Evolutionary conservation across 2,329 filamentous ascomycete genomes (phyloP).

Genomic region (Neofusicoccum ribis): DNA sequence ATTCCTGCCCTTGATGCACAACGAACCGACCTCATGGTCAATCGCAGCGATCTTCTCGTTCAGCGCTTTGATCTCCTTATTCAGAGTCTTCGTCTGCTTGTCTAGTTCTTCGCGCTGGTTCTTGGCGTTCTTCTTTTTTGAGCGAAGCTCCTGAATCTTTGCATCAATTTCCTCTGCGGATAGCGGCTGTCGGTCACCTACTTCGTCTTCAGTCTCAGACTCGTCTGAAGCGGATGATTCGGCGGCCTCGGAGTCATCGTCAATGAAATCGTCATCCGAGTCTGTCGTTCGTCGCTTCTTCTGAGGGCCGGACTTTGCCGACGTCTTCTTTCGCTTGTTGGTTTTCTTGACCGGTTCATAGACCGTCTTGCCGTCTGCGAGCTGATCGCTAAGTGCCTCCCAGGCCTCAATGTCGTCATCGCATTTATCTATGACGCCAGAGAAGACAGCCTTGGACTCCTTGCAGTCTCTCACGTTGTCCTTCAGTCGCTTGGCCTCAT

Average conservation of each 20-base stretch:
- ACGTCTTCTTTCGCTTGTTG: slow-evolving; percentile 40
- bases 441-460: slow-evolving; percentile 38
- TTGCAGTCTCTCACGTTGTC: slow-evolving; percentile 30
- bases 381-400: slow-evolving; percentile 41
- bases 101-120: slow-evolving; percentile 31
- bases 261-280: slow-evolving; percentile 26
- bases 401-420: slow-evolving; percentile 49
- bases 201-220: slow-evolving; percentile 25
- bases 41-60: slow-evolving; percentile 34
- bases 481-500: slow-evolving; percentile 25
- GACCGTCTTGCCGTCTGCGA: slow-evolving; percentile 45
- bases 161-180: slow-evolving; percentile 41
- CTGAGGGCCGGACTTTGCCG: slow-evolving; percentile 1
- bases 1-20: slow-evolving; percentile 59
- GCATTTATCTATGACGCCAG: slow-evolving; percentile 35
- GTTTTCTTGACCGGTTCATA: slow-evolving; percentile 34
- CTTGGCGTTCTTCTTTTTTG: slow-evolving; percentile 44
- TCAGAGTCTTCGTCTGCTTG: slow-evolving; percentile 33
- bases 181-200: slow-evolving; percentile 37
- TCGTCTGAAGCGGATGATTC: neutral
- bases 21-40: slow-evolving; percentile 36
- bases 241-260: slow-evolving; percentile 25
- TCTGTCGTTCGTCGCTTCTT: slow-evolving; percentile 25
- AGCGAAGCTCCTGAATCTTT: slow-evolving; percentile 47
- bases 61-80: slow-evolving; percentile 29